Percentiles rank a stretch among this genome's conserved stretches.
Conservation (phyloP, 257 asterid genomes). For the Scutellaria galericulata region DNA sequence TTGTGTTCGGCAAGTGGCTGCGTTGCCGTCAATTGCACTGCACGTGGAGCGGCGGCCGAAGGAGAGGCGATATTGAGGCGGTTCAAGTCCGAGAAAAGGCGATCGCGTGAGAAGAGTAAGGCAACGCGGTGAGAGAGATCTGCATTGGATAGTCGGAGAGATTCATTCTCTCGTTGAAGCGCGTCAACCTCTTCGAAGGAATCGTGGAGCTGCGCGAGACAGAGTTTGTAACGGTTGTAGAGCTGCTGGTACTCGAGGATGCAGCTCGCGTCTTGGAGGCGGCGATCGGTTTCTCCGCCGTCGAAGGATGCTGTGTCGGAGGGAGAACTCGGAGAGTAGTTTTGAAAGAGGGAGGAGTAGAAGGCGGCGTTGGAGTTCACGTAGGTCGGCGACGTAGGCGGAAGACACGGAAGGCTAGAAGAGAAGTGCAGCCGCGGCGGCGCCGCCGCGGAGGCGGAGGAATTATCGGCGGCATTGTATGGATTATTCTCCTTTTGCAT, state of each 20-base stretch:
- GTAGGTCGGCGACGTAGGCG: slow-evolving; percentile 54
- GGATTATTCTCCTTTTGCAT: slow-evolving; percentile 53
- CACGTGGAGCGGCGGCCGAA: slow-evolving; percentile 36
- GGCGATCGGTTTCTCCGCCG: slow-evolving; percentile 51
- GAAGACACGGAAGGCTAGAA: slow-evolving; percentile 48
- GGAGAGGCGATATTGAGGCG: slow-evolving; percentile 52
- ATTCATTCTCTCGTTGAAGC: slow-evolving; percentile 63
- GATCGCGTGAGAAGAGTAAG: slow-evolving; percentile 61
- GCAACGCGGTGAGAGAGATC: slow-evolving; percentile 72
- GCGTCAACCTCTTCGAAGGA: slow-evolving; percentile 59
- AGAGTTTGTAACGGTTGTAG: slow-evolving; percentile 63
- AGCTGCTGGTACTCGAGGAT: slow-evolving; percentile 79
- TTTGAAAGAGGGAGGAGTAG: slow-evolving; percentile 56
- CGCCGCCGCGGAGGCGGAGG: slow-evolving; percentile 37
- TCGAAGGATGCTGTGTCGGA: slow-evolving; percentile 55
- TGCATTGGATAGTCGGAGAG: slow-evolving; percentile 63
- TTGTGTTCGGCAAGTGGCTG: slow-evolving; percentile 46
- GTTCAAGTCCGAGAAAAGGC: slow-evolving; percentile 67
- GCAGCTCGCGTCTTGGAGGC: slow-evolving; percentile 50
- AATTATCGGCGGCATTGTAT: slow-evolving; percentile 33
- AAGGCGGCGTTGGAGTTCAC: slow-evolving; percentile 47
- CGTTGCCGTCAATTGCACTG: slow-evolving; percentile 27
- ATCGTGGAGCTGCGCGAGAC: slow-evolving; percentile 64
- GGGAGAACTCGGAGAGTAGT: slow-evolving; percentile 48
- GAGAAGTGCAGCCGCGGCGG: slow-evolving; percentile 41